Evolutionary conservation across 2,329 filamentous ascomycete genomes (phyloP).

Genomic region (Aspergillus spinulosporus): DNA sequence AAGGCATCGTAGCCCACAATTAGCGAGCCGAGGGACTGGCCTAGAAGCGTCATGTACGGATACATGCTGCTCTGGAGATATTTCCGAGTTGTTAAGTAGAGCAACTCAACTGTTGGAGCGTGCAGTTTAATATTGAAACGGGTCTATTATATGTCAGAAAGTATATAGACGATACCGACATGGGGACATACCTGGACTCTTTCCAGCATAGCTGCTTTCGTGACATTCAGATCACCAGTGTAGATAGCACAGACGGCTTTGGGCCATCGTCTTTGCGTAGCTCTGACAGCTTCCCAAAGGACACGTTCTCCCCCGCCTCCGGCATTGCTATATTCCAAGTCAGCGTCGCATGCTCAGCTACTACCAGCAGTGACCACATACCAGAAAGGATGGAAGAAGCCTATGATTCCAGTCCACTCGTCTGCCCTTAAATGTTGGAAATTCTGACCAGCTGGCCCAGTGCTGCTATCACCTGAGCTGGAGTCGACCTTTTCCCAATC

Average conservation of each 20-base stretch:
- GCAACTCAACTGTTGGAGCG: constrained; percentile 76
- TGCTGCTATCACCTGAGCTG: constrained; percentile 26
- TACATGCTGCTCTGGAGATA: constrained; percentile 85
- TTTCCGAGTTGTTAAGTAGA: constrained; percentile 84
- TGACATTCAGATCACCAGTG: constrained; percentile 88
- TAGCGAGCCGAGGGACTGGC: constrained; percentile 89
- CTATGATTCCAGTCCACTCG: constrained; percentile 81
- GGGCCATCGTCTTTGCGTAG: constrained; percentile 86
- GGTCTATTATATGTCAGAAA: constrained; percentile 50
- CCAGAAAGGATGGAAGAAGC: constrained; percentile 99
- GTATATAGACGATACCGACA: not conserved
- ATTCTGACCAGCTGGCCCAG: constrained; percentile 46
- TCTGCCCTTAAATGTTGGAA: constrained; percentile 43
- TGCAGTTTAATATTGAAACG: constrained; percentile 93
- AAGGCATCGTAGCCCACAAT: constrained; percentile 90
- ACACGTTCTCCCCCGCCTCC: constrained; percentile 95
- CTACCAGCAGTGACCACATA: constrained; percentile 39
- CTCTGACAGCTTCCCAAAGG: constrained; percentile 90
- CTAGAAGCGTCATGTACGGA: constrained; percentile 87
- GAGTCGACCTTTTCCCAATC: constrained; percentile 66
- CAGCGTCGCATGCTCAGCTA: constrained; percentile 3
- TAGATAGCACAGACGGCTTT: constrained; percentile 89
- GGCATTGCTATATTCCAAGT: constrained; percentile 67
- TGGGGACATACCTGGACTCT: constrained; percentile 66
- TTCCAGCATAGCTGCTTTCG: constrained; percentile 74